Evolutionary conservation across 2,329 filamentous ascomycete species (phyloP), one percentile per base, ranked within the genome.

Genomic region (Aspergillus caelatus): DNA sequence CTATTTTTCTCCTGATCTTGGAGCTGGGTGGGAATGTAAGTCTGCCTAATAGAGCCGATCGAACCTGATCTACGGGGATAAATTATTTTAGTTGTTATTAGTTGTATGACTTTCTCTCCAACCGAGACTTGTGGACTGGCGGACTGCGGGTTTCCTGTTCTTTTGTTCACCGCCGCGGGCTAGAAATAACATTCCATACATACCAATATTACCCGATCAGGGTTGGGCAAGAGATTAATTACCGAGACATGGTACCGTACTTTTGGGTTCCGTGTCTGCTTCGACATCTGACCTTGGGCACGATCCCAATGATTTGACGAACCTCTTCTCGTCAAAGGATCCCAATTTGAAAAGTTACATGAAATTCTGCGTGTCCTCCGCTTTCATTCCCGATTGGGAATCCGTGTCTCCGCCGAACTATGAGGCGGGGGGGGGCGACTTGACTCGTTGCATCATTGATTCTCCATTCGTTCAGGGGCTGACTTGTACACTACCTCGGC

Each of bases 131-230:
- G 26, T 26, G 26, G 2, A 26, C 26, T 26, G 26, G 8, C 9
- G 39, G 39, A 19, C 16, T n/a, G 19, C 39, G 39, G 39, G 39
- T 19, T 41, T 41, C 39, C 39, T 41, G 19, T 41, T 41, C 7
- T n/a, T 41, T 8, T 23, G 43, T 46, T 46, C 43, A 46, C 43
- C 46, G 46, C 26, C 39, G 39, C 3, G 39, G 16, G 39, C 16
- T 2, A 41, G 39, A 41, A 41, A n/a, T 19, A 8, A 36, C 26
- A n/a, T 16, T 3, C 52, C 52, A 55, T 8, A 36, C 26, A 30
- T 16, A 8, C 52, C 52, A 55, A 55, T 55, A 55, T 55, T 55
- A 55, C 52, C 52, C 34, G 52, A 55, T 55, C 16, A 32, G 52
- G 52, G 21, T 11, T 55, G 30, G 19, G 16, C 7, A 16, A 23